Conservation (phyloP, 2,329 filamentous ascomycete genomes). For the Grosmannia clavigera region DNA sequence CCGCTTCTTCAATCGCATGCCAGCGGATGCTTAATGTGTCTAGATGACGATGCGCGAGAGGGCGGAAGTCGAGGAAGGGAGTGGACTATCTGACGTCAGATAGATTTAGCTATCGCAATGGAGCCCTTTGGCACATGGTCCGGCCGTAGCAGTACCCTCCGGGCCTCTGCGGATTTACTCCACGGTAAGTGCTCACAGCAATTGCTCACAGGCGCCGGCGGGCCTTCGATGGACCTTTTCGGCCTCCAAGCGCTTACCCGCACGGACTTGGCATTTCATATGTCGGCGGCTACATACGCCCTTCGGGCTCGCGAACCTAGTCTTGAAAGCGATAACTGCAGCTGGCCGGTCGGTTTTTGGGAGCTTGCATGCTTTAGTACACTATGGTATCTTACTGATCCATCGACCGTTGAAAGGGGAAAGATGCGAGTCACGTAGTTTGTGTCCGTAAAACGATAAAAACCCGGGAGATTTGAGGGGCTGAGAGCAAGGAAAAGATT, state of each 20-base stretch:
- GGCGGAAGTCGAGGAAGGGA: background rate
- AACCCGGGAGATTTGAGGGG: no score
- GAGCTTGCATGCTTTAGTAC: no score
- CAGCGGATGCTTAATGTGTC: no score
- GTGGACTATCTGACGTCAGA: background rate
- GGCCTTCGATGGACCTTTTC: background rate
- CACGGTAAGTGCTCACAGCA: background rate
- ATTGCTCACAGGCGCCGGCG: background rate
- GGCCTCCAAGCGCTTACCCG: background rate
- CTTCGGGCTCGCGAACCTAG: background rate
- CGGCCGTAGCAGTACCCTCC: background rate
- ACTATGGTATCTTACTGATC: no score
- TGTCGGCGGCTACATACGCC: background rate
- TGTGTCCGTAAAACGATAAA: no score
- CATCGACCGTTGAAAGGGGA: no score
- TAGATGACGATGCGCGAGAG: background rate
- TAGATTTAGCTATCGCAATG: background rate
- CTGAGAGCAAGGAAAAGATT: no score
- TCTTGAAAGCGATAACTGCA: background rate
- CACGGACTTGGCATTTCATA: background rate
- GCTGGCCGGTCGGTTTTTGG: background rate
- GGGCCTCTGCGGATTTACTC: background rate
- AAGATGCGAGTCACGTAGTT: no score
- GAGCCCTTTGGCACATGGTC: background rate
- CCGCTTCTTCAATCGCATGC: background rate